Percentiles rank a stretch among this genome's conserved stretches.
Conservation (phyloP, 225 moss, liverwort and hornwort species). For the Ulota crispa region DNA sequence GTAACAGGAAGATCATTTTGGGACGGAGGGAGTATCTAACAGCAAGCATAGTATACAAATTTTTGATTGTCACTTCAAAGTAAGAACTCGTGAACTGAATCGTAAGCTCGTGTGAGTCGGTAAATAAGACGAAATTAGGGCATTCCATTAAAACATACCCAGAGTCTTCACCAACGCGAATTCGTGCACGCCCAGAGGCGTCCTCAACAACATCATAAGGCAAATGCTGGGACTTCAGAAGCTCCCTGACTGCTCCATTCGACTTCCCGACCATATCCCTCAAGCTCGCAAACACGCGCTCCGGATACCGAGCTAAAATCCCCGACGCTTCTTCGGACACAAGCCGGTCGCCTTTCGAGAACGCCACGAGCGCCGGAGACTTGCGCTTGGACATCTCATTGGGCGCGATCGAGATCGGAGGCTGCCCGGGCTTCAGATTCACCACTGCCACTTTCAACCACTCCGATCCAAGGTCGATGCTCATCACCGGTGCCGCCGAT, state of each 20-base stretch:
- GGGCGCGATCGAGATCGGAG: slow-evolving; percentile 88
- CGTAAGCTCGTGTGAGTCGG: neutral
- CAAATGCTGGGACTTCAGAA: slow-evolving; percentile 65
- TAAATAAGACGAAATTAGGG: neutral
- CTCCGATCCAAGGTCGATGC: slow-evolving; percentile 93
- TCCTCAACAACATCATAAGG: slow-evolving; percentile 80
- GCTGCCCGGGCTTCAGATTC: slow-evolving; percentile 88
- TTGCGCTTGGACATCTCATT: slow-evolving; percentile 99
- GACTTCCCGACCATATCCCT: slow-evolving; percentile 93
- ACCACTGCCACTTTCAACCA: slow-evolving; percentile 99
- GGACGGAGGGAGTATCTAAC: no score
- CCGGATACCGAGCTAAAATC: slow-evolving; percentile 84
- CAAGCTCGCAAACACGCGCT: slow-evolving; percentile 77
- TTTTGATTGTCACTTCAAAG: neutral
- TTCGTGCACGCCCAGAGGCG: slow-evolving; percentile 62
- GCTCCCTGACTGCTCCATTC: slow-evolving; percentile 53
- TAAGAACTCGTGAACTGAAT: slow-evolving; percentile 1
- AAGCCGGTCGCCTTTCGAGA: slow-evolving; percentile 83
- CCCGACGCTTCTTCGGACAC: slow-evolving; percentile 92
- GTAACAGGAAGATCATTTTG: no score
- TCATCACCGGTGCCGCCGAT: slow-evolving; percentile 65
- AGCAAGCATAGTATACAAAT: neutral
- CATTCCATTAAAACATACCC: slow-evolving; percentile 26
- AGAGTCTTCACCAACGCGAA: slow-evolving; percentile 55
- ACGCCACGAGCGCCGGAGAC: slow-evolving; percentile 87